These are phyloP conservation scores for Xylariaceae sp. DNA, from an alignment of 2,329 filamentous ascomycete genomes.

Conservation along the genomic window DNA sequence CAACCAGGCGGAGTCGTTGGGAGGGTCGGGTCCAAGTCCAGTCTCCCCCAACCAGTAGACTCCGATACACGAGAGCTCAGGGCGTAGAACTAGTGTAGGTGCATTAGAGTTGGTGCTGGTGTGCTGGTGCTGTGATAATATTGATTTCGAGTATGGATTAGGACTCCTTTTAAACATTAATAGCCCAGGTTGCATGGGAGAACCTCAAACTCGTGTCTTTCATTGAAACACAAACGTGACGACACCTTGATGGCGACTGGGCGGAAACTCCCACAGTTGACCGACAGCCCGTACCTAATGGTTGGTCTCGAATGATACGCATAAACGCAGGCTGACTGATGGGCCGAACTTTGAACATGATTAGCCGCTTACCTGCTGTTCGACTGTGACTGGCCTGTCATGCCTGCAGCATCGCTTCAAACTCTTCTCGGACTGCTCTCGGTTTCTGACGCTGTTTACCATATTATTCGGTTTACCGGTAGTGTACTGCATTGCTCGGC, in stretches of 20 bases:
- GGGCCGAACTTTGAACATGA: too few species aligned
- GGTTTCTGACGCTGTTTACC: too few species aligned
- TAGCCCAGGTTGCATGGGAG: background rate
- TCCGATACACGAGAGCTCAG: background rate
- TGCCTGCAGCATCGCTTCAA: background rate
- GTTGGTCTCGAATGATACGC: background rate
- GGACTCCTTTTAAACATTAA: background rate
- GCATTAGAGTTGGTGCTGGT: background rate
- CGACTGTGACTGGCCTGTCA: background rate
- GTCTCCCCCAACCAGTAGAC: slow-evolving; percentile 6
- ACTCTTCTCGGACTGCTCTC: too few species aligned
- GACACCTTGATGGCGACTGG: background rate
- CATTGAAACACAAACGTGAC: background rate
- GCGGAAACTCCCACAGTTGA: background rate
- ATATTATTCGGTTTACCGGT: too few species aligned
- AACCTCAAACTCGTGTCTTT: background rate
- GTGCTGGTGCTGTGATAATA: background rate
- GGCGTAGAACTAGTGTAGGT: background rate
- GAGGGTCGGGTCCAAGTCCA: slow-evolving; percentile 16
- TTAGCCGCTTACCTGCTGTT: background rate
- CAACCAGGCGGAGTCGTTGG: slow-evolving; percentile 14
- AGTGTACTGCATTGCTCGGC: too few species aligned
- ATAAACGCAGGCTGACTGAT: too few species aligned
- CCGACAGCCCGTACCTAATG: background rate
- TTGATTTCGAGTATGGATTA: background rate